Conservation (phyloP, 768 basidiomycete genomes). For the Mycena galopus region DNA sequence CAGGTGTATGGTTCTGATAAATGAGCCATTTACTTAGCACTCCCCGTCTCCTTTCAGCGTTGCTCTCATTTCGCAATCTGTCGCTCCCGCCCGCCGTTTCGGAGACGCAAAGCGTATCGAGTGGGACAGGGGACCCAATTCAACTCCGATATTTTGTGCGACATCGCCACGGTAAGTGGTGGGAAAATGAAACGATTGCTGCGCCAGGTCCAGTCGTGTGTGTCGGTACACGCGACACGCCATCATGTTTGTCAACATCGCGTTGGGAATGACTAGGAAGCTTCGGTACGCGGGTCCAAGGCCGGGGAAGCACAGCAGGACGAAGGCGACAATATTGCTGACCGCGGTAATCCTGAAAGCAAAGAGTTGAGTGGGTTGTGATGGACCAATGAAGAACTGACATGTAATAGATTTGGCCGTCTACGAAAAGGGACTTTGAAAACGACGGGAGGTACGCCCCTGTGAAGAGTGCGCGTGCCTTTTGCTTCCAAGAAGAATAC, state of each 20-base stretch:
- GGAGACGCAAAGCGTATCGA: constrained; percentile 11
- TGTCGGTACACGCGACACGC: constrained; percentile 17
- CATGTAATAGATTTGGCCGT: not conserved
- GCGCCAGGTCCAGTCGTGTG: constrained; percentile 16
- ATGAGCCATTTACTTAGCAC: constrained; percentile 3
- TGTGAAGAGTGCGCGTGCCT: too few species aligned
- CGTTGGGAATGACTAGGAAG: constrained; percentile 11
- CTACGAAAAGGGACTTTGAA: not conserved
- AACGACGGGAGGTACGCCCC: too few species aligned
- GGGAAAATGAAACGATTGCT: constrained; percentile 17
- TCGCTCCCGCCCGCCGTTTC: constrained; percentile 2
- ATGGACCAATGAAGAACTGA: constrained; percentile 2
- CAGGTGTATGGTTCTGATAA: constrained; percentile 16
- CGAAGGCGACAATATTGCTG: constrained; percentile 10
- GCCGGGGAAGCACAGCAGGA: constrained; percentile 5
- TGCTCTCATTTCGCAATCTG: constrained; percentile 13
- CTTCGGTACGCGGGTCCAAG: constrained; percentile 17
- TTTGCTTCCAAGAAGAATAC: too few species aligned
- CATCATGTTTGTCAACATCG: constrained; percentile 17
- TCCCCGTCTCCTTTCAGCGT: constrained; percentile 1
- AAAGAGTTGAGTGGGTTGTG: constrained; percentile 4
- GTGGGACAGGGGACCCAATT: constrained; percentile 13
- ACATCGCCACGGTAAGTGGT: not conserved
- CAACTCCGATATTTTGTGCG: constrained; percentile 11
- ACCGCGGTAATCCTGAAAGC: constrained; percentile 16